These are phyloP conservation scores for Ophiostoma ulmi DNA, from an alignment of 2,329 filamentous ascomycete species.

Conservation along the genomic window DNA sequence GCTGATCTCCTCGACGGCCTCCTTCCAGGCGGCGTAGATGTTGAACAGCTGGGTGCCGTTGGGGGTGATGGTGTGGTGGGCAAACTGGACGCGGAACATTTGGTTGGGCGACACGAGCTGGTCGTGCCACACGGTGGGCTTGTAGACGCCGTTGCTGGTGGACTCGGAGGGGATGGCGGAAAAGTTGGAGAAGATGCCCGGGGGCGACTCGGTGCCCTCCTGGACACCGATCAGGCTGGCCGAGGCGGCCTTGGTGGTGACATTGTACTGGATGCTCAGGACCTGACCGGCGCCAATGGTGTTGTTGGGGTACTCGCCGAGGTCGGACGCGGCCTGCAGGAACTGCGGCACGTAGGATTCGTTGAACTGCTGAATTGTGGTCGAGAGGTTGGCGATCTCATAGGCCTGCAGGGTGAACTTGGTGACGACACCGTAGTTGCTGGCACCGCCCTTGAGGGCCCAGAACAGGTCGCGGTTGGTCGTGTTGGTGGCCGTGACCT, in stretches of 20 bases:
- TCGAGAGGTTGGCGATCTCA: background rate
- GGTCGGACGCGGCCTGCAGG: background rate
- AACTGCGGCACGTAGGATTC: background rate
- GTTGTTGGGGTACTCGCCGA: background rate
- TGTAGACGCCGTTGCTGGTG: background rate
- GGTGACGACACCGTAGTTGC: conserved; percentile 39
- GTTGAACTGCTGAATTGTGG: background rate
- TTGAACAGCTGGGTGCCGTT: conserved; percentile 32
- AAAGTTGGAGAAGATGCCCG: background rate
- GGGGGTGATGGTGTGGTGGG: conserved; percentile 37
- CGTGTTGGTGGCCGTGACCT: conserved; percentile 36
- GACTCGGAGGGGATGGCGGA: background rate
- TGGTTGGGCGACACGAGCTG: conserved; percentile 34
- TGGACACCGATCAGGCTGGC: background rate
- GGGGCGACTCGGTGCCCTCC: background rate
- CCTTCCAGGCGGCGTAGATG: conserved; percentile 37
- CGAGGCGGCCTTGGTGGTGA: background rate
- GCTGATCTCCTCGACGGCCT: conserved; percentile 32
- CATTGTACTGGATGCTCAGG: background rate
- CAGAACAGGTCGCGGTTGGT: conserved; percentile 39
- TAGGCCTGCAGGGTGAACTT: conserved; percentile 20
- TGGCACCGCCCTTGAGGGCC: conserved; percentile 41
- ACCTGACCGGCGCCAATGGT: background rate
- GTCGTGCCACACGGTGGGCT: conserved; percentile 20
- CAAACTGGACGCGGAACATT: conserved; percentile 38